Evolutionary conservation across 73 alveolate genomes (phyloP).

Genomic region (Paramecium octaurelia): DNA sequence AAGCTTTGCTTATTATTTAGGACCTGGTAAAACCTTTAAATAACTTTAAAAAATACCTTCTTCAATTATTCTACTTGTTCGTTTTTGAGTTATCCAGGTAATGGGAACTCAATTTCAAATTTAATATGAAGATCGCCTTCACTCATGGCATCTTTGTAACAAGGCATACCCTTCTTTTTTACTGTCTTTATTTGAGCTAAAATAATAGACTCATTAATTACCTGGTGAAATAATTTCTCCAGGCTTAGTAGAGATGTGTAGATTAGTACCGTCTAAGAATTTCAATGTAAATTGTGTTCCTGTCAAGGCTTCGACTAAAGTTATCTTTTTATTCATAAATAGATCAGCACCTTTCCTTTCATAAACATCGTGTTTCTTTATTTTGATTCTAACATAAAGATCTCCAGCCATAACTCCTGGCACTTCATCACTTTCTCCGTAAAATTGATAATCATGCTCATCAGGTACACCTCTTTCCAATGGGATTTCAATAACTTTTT

Average conservation of each 20-base stretch:
- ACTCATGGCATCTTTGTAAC: slow-evolving; percentile 60
- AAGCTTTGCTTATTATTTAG: slow-evolving; percentile 33
- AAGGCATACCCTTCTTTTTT: slow-evolving; percentile 93
- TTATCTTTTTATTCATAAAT: slow-evolving; percentile 78
- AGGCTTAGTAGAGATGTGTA: slow-evolving; percentile 78
- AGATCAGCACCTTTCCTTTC: slow-evolving; percentile 97
- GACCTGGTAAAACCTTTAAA: slow-evolving; percentile 15
- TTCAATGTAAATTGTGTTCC: slow-evolving; percentile 88
- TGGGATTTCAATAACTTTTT: slow-evolving; percentile 81
- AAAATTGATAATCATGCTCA: slow-evolving; percentile 90
- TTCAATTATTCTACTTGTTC: background rate
- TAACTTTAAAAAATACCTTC: background rate
- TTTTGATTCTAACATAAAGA: slow-evolving; percentile 82
- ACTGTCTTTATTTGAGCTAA: slow-evolving; percentile 76
- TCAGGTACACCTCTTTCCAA: slow-evolving; percentile 97
- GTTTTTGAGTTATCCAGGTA: background rate
- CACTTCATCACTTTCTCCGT: slow-evolving; percentile 98
- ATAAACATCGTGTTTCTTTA: slow-evolving; percentile 80
- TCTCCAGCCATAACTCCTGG: slow-evolving; percentile 98
- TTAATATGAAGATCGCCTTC: slow-evolving; percentile 53
- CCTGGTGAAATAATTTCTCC: slow-evolving; percentile 96
- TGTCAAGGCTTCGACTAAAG: slow-evolving; percentile 93
- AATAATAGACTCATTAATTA: background rate
- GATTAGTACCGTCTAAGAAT: slow-evolving; percentile 90
- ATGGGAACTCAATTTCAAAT: slow-evolving; percentile 34